Conservation (phyloP, 345 rosid genomes). For the Salix purpurea region DNA sequence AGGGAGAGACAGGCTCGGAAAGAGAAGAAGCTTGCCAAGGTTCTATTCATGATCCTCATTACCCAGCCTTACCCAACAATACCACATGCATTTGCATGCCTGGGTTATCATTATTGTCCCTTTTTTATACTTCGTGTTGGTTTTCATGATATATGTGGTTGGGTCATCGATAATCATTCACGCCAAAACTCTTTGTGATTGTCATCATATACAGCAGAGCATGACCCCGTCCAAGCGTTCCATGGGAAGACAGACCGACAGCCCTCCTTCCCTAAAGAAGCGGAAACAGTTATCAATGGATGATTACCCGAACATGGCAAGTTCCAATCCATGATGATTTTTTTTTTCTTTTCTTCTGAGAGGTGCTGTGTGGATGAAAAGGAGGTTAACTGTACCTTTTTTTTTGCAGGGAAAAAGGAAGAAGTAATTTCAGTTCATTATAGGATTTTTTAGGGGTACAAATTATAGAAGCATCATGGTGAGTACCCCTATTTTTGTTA, state of each 20-base stretch:
- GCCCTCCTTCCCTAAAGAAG: conserved; percentile 61
- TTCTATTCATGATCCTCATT: conserved; percentile 11
- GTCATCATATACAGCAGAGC: conserved; percentile 28
- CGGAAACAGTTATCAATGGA: conserved; percentile 84
- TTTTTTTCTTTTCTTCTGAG: neutral
- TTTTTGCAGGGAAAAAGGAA: conserved; percentile 63
- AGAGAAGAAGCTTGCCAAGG: conserved; percentile 98
- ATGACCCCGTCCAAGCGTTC: conserved; percentile 74
- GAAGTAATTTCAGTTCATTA: conserved; percentile 29
- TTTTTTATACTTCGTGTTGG: neutral
- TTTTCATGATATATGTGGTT: neutral
- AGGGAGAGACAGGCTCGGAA: conserved; percentile 96
- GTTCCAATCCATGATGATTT: conserved; percentile 1
- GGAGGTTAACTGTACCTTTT: neutral
- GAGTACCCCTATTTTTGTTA: neutral
- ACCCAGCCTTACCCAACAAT: neutral
- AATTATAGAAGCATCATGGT: neutral
- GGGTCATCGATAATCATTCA: neutral
- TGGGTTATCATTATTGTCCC: neutral
- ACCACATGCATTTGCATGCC: neutral
- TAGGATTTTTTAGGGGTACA: neutral
- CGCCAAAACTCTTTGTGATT: neutral
- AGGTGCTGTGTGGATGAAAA: no score
- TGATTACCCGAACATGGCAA: conserved; percentile 59
- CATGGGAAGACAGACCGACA: conserved; percentile 58